These are phyloP conservation scores for Clathrus columnatus DNA, from an alignment of 768 basidiomycete species.

Conservation along the genomic window DNA sequence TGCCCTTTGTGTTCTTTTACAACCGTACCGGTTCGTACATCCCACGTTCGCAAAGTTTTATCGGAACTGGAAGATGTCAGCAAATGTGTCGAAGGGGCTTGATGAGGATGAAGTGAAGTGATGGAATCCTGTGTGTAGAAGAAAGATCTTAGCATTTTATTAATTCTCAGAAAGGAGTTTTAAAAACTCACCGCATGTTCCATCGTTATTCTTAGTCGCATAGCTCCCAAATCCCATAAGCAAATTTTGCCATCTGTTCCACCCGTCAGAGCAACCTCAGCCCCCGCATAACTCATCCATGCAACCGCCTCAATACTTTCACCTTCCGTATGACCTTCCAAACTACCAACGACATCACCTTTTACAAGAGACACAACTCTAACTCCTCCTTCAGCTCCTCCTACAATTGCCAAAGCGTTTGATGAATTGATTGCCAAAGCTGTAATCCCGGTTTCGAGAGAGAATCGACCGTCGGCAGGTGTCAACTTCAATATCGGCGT, in stretches of 20 bases:
- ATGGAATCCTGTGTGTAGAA: slow-evolving; percentile 62
- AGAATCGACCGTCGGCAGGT: slow-evolving; percentile 61
- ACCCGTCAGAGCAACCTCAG: slow-evolving; percentile 64
- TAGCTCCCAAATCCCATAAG: slow-evolving; percentile 89
- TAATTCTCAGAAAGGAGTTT: neutral
- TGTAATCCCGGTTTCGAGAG: slow-evolving; percentile 71
- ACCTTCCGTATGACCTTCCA: slow-evolving; percentile 77
- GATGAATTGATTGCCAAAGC: slow-evolving; percentile 77
- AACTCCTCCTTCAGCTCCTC: slow-evolving; percentile 77
- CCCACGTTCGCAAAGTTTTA: slow-evolving; percentile 83
- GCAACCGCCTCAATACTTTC: slow-evolving; percentile 83
- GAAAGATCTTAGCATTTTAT: neutral
- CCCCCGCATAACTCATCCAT: slow-evolving; percentile 68
- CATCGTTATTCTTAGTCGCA: slow-evolving; percentile 72
- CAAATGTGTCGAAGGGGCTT: slow-evolving; percentile 64
- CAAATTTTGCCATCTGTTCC: slow-evolving; percentile 92
- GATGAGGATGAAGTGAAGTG: slow-evolving; percentile 68
- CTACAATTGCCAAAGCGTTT: slow-evolving; percentile 86
- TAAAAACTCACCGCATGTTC: slow-evolving; percentile 60
- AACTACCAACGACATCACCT: slow-evolving; percentile 68
- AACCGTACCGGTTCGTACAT: slow-evolving; percentile 74
- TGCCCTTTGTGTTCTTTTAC: slow-evolving; percentile 80
- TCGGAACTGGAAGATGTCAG: slow-evolving; percentile 86
- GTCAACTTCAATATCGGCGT: slow-evolving; percentile 77
- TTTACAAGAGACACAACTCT: slow-evolving; percentile 82